phyloP scores from a whole-genome alignment of 169 alveolate genomes.

The Neospora caninum region DNA sequence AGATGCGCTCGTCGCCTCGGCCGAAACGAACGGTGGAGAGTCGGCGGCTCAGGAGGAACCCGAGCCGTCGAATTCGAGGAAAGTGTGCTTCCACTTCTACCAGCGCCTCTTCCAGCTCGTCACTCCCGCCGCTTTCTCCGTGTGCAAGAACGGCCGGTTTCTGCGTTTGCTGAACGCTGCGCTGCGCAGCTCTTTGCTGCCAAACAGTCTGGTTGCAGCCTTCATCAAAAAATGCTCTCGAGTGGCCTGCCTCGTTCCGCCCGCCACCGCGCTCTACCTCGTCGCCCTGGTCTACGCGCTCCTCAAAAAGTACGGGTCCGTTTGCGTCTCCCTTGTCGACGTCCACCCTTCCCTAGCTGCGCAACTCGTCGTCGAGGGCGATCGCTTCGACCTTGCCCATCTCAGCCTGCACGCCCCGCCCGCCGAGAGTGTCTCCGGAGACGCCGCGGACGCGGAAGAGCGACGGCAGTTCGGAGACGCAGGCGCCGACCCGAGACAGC shows the following conservation, averaged over 20 bases:
- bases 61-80: constrained; percentile 19
- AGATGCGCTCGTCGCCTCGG: not conserved
- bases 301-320: not conserved
- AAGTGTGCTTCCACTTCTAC: constrained; percentile 46
- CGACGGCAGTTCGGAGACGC: not conserved
- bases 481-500: not conserved
- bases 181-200: constrained; percentile 54
- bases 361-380: constrained; percentile 44
- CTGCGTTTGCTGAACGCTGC: constrained; percentile 40
- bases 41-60: not conserved
- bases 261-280: constrained; percentile 45
- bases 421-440: not conserved
- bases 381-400: constrained; percentile 4
- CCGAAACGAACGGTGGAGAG: not conserved
- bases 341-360: constrained; percentile 48
- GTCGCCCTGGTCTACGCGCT: constrained; percentile 45
- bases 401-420: not conserved
- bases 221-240: constrained; percentile 56
- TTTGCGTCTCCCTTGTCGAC: constrained; percentile 44
- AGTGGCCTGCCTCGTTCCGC: constrained; percentile 64
- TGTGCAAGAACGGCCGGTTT: constrained; percentile 30
- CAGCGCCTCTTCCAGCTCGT: constrained; percentile 46
- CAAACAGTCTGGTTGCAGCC: constrained; percentile 38
- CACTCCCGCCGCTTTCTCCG: constrained; percentile 54
- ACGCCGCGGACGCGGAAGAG: not conserved